A percentile compares a stretch with the other conserved stretches of the same genome.
Conservation (phyloP, 345 rosid genomes). For the Corchorus olitorius region DNA sequence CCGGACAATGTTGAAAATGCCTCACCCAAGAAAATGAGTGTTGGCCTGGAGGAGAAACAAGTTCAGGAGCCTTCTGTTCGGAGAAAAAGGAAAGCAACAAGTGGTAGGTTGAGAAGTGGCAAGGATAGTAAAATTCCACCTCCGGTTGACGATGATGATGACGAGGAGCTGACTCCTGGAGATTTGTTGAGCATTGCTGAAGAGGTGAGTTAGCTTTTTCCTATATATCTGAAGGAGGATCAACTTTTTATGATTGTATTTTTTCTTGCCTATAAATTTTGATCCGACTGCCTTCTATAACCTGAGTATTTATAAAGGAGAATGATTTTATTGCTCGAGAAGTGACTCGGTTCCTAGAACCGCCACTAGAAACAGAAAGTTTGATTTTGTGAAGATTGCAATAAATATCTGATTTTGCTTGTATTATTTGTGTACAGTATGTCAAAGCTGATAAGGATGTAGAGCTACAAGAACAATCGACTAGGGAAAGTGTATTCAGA, state of each 20-base stretch:
- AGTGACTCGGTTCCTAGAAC: background rate
- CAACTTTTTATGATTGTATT: background rate
- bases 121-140: slow-evolving; percentile 5
- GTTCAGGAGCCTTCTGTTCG: slow-evolving; percentile 4
- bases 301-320: background rate
- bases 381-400: too few species aligned
- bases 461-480: slow-evolving; percentile 9
- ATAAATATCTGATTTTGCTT: background rate
- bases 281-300: background rate
- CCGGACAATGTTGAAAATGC: slow-evolving; percentile 5
- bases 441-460: slow-evolving; percentile 33
- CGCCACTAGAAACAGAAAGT: background rate
- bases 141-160: slow-evolving; percentile 14
- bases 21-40: background rate
- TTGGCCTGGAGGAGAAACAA: background rate
- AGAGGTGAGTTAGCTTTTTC: slow-evolving; percentile 38
- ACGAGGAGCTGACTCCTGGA: slow-evolving; percentile 42
- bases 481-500: slow-evolving; percentile 18
- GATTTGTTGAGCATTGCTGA: slow-evolving; percentile 56
- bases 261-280: background rate
- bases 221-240: background rate
- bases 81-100: slow-evolving; percentile 24
- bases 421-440: slow-evolving; percentile 37
- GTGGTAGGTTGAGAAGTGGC: background rate
- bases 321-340: background rate